Evolutionary conservation across 495 filamentous ascomycete species (phyloP).

Genomic region (Trichocladium uniseriatum): DNA sequence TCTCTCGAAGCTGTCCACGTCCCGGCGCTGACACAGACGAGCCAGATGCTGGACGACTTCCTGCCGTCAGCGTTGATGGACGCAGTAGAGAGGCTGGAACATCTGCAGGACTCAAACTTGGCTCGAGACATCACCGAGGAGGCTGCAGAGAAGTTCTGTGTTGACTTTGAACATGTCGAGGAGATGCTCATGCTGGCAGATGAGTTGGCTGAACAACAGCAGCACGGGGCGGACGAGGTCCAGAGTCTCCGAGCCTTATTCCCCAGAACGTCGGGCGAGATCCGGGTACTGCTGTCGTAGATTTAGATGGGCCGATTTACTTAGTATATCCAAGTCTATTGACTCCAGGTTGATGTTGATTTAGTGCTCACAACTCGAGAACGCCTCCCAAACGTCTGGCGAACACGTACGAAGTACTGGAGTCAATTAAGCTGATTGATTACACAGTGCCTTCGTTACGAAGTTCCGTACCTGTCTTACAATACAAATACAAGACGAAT

Average conservation of each 20-base stretch:
- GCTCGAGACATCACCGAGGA: constrained; percentile 69
- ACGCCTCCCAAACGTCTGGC: too few species aligned
- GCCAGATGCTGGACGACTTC: constrained; percentile 81
- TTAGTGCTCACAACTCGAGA: too few species aligned
- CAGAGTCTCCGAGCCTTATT: constrained; percentile 58
- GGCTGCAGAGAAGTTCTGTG: constrained; percentile 78
- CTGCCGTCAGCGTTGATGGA: constrained; percentile 90
- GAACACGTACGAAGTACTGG: too few species aligned
- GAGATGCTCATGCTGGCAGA: constrained; percentile 42
- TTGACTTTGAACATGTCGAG: constrained; percentile 86
- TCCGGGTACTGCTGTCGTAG: constrained; percentile 63
- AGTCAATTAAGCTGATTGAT: too few species aligned
- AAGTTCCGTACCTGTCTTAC: too few species aligned
- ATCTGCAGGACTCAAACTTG: constrained; percentile 58
- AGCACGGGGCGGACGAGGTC: constrained; percentile 27
- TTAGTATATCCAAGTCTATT: too few species aligned
- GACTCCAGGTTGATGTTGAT: too few species aligned
- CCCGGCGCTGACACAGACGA: constrained; percentile 50
- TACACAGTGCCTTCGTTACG: too few species aligned
- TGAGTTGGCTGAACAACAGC: constrained; percentile 34
- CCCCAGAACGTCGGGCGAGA: constrained; percentile 77
- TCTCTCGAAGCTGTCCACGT: constrained; percentile 51
- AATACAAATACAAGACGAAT: too few species aligned
- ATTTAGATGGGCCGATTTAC: too few species aligned
- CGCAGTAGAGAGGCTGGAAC: constrained; percentile 67